These are phyloP conservation scores for Patellifolia procumbens DNA, from an alignment of 179 eudicot genomes.

Conservation along the genomic window DNA sequence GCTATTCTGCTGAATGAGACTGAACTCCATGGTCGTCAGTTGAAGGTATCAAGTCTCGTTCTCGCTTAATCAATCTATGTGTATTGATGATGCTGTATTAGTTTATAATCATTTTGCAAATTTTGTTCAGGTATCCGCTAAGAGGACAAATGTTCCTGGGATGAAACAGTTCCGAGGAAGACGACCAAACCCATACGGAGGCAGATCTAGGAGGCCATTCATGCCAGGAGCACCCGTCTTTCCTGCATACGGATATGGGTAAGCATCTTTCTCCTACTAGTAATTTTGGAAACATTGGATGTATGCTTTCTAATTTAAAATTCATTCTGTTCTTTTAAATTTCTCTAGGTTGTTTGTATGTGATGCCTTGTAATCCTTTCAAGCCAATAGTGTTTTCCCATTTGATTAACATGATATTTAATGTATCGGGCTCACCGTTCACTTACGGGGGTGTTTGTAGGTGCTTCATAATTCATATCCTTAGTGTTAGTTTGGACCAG, in stretches of 20 bases:
- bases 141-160: conserved; percentile 93
- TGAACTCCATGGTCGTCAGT: conserved; percentile 74
- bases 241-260: conserved; percentile 66
- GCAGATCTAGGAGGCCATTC: conserved; percentile 56
- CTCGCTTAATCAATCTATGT: neutral
- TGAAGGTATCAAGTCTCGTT: conserved; percentile 44
- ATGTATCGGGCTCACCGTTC: too few relatives aligned
- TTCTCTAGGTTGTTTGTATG: neutral
- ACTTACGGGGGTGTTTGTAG: neutral
- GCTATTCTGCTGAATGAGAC: conserved; percentile 64
- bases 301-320: neutral
- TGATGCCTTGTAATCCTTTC: neutral
- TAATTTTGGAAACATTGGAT: neutral
- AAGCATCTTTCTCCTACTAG: conserved; percentile 20
- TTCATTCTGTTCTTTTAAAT: neutral
- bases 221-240: conserved; percentile 51
- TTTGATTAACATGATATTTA: neutral
- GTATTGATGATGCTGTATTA: neutral
- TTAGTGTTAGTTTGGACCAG: neutral
- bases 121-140: conserved; percentile 57
- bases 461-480: neutral
- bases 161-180: conserved; percentile 76
- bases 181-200: conserved; percentile 68
- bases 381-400: too few relatives aligned
- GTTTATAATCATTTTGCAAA: neutral